These are phyloP conservation scores for Populus tomentosa DNA, from an alignment of 441 rosid species.

Conservation along the genomic window DNA sequence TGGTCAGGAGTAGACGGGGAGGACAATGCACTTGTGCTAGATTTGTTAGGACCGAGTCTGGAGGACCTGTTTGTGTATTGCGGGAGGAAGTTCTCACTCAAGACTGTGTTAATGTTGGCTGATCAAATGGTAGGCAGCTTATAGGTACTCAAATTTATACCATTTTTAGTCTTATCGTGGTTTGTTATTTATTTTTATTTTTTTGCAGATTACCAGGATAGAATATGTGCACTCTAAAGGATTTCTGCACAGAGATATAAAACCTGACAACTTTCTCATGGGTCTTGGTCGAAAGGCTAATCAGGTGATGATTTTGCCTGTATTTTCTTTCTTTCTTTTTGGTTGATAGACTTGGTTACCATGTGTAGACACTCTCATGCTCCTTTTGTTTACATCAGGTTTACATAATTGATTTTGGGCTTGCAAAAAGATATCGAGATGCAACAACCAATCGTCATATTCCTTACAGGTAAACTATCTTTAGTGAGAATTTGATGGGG, in stretches of 20 bases:
- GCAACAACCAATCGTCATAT: conserved; percentile 53
- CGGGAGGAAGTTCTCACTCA: conserved; percentile 48
- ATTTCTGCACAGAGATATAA: conserved; percentile 86
- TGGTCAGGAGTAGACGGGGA: conserved; percentile 59
- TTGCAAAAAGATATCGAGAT: conserved; percentile 57
- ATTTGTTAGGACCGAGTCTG: conserved; percentile 62
- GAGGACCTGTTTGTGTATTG: conserved; percentile 61
- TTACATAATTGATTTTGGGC: conserved; percentile 63
- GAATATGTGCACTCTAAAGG: conserved; percentile 89
- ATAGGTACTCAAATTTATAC: background rate
- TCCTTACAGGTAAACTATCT: conserved; percentile 44
- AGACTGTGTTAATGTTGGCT: conserved; percentile 36
- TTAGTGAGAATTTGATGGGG: background rate
- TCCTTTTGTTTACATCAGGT: conserved; percentile 31
- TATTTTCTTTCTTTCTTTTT: background rate
- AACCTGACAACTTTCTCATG: conserved; percentile 97
- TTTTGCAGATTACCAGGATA: conserved; percentile 67
- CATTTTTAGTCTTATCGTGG: background rate
- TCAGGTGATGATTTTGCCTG: conserved; percentile 45
- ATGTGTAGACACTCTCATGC: background rate
- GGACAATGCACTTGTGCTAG: conserved; percentile 47
- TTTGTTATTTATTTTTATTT: background rate
- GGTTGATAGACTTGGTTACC: background rate
- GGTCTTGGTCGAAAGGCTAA: conserved; percentile 91
- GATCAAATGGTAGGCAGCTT: conserved; percentile 50